Evolutionary conservation across 2,329 filamentous ascomycete genomes (phyloP), one percentile per base, ranked within the genome.

Genomic region (Diaporthe helianthi): DNA sequence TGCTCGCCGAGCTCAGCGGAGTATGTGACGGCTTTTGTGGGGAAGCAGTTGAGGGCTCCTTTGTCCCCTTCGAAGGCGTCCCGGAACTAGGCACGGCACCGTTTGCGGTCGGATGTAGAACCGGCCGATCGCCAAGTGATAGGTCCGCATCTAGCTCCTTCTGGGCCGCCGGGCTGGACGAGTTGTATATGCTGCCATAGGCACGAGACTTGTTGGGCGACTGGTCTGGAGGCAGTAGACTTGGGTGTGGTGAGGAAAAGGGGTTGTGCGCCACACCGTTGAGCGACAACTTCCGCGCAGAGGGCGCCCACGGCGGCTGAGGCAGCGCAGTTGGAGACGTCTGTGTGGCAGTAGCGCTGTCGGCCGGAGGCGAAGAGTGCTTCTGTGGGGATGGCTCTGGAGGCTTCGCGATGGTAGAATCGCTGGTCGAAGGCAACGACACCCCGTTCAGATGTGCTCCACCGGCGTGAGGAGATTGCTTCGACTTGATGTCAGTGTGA

Each of bases 191-290:
- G 47, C 78, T 79, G 51, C 78, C 79, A 70, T 82, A 82, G 29
- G 79, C 79, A 54, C 79, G 77, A 15, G 78, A 79, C 71, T 80
- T 81, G 69, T 78, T 79, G 5, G 79, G 80, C 24, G 81, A 82
- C 72, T 79, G 79, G 58, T 79, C 75, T 3, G 82, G 81, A 24
- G 81, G 81, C 2, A 79, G 80, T 29, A 84, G 74, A 65, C 73
- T 80, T 13, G 82, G 81, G 69, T 83, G 81, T 26, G 80, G 78
- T 6, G 80, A 81, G n/a, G 81, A 80, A 71, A 83, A 84, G 4
- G 81, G 79, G 58, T 83, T 79, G 69, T 73, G 73, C 22, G 75
- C 76, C 36, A 76, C 75, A 8, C 75, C 76, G 61, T 78, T 79
- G 26, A 75, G 63, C 44, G 76, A 76, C 5, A 76, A 72, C 15